Evolutionary conservation across 805 yeast species (phyloP).

Genomic region (Pichia ethanolica): DNA sequence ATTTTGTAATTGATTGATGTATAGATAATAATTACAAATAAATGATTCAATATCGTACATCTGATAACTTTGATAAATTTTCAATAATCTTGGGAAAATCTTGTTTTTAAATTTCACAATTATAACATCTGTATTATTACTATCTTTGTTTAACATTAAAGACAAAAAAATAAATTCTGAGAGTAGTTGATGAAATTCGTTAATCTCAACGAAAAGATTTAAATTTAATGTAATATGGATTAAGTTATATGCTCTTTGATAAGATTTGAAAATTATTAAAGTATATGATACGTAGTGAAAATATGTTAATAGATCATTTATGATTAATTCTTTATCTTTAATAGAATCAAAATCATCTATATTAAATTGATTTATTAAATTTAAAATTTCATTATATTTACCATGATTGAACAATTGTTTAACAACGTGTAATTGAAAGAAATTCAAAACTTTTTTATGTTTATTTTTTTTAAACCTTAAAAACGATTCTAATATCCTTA

Average conservation of each 20-base stretch:
- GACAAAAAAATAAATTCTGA: constrained; percentile 1
- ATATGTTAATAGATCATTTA: constrained; percentile 11
- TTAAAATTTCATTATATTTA: constrained; percentile 4
- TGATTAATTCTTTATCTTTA: constrained; percentile 1
- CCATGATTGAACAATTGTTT: constrained; percentile 5
- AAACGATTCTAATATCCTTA: constrained; percentile 2
- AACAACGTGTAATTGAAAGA: constrained; percentile 7
- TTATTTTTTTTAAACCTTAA: background rate
- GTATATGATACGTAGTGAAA: constrained; percentile 16
- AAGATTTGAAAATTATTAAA: constrained; percentile 12
- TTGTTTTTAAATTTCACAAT: constrained; percentile 3
- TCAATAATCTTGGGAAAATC: background rate
- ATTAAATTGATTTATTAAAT: background rate
- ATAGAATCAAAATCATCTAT: constrained; percentile 13
- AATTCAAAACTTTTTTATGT: background rate
- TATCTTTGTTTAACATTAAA: background rate
- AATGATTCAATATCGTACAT: constrained; percentile 1
- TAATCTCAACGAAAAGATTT: background rate
- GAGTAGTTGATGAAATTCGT: constrained; percentile 1
- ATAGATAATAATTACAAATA: background rate
- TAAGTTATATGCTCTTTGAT: constrained; percentile 14
- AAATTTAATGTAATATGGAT: constrained; percentile 7
- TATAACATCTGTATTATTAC: background rate
- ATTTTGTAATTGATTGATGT: background rate
- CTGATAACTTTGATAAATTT: constrained; percentile 4